A percentile compares a stretch with the other conserved stretches of the same genome.
These are phyloP conservation scores for Passalora sequoiae DNA, from an alignment of 2,329 filamentous ascomycete species.

Conservation along the genomic window DNA sequence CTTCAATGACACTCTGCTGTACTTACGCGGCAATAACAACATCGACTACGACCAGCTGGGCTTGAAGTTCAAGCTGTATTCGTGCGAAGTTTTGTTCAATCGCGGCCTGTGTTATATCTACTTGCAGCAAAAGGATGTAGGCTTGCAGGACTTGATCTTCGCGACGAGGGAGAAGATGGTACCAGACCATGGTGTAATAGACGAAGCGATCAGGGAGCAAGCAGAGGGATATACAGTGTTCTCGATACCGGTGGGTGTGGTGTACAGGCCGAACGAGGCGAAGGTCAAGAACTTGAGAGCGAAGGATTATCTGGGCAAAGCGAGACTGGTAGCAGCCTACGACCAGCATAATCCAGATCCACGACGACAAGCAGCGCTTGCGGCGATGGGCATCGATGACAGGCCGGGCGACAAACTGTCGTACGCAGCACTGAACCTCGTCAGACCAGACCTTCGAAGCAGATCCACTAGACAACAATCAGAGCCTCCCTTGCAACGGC, in stretches of 20 bases:
- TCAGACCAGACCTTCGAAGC: conserved; percentile 76
- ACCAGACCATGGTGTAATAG: conserved; percentile 93
- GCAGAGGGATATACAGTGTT: conserved; percentile 99
- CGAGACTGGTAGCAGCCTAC: conserved; percentile 76
- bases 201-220: conserved; percentile 89
- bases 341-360: conserved; percentile 27
- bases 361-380: conserved; percentile 30
- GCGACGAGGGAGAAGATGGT: conserved; percentile 95
- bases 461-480: conserved; percentile 68
- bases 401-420: conserved; percentile 78
- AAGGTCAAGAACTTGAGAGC: conserved; percentile 98
- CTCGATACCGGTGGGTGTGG: conserved; percentile 90
- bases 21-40: conserved; percentile 89
- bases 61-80: conserved; percentile 92
- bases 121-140: conserved; percentile 81
- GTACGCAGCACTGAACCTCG: conserved; percentile 86
- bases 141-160: conserved; percentile 83
- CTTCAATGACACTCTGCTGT: conserved; percentile 95
- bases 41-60: conserved; percentile 98
- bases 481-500: conserved; percentile 71
- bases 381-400: conserved; percentile 63
- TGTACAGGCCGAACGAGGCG: conserved; percentile 92
- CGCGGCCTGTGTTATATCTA: conserved; percentile 96
- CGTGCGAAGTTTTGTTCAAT: conserved; percentile 97
- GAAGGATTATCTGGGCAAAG: conserved; percentile 95